phyloP scores from a whole-genome alignment of 2,329 filamentous ascomycete species.

The Aspergillus pseudonomiae region DNA sequence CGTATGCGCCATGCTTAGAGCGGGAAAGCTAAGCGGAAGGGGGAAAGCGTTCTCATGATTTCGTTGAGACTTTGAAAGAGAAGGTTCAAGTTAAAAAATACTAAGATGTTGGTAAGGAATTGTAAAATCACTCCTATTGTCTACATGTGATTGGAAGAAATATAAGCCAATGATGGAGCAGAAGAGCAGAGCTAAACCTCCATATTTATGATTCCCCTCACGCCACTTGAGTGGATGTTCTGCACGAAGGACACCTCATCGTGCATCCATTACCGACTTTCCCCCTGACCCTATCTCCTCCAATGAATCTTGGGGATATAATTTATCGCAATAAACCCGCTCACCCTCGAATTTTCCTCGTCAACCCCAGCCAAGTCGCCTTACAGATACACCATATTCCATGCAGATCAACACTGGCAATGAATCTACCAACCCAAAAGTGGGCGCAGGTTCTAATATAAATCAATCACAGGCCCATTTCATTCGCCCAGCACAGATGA shows the following conservation, averaged over 20 bases:
- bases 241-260: background rate
- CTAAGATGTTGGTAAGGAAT: no score
- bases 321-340: background rate
- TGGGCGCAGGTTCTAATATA: conserved; percentile 13
- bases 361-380: background rate
- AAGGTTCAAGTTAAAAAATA: no score
- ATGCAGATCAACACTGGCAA: conserved; percentile 17
- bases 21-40: no score
- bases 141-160: background rate
- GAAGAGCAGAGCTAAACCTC: background rate
- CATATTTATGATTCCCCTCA: background rate
- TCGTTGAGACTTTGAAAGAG: no score
- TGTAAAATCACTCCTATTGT: no score
- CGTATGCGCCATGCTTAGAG: no score
- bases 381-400: background rate
- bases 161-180: conserved; percentile 3
- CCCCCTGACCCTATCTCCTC: background rate
- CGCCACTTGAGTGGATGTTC: background rate
- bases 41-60: no score
- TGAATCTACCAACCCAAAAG: conserved; percentile 26
- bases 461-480: conserved; percentile 24
- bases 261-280: background rate
- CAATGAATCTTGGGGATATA: background rate
- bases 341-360: background rate
- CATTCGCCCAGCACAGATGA: conserved; percentile 44